Conservation (phyloP, 2,329 filamentous ascomycete species). For the Cadophora malorum region DNA sequence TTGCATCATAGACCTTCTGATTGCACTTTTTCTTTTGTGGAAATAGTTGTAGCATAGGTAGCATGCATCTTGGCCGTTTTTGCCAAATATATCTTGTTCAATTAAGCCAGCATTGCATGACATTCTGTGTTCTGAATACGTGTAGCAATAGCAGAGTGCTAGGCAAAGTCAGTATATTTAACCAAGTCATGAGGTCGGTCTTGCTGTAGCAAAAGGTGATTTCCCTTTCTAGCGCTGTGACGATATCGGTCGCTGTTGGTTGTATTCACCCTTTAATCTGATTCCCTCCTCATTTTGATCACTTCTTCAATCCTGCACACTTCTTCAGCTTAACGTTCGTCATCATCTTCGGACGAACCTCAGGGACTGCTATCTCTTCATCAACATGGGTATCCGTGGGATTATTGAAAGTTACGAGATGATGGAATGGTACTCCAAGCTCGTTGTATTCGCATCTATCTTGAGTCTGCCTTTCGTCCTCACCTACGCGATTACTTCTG, state of each 20-base stretch:
- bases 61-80: conserved; percentile 5
- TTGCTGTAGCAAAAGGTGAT: not conserved
- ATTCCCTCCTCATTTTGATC: not conserved
- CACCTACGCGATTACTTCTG: not conserved
- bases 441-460: not conserved
- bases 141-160: not conserved
- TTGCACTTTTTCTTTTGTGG: conserved; percentile 2
- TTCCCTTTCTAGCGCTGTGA: too few species aligned
- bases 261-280: not conserved
- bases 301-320: too few species aligned
- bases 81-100: not conserved
- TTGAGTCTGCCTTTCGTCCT: not conserved
- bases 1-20: conserved; percentile 18
- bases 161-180: not conserved
- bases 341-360: not conserved
- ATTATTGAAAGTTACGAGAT: not conserved
- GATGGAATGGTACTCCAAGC: not conserved
- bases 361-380: not conserved
- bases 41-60: conserved; percentile 8
- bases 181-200: not conserved
- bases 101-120: not conserved
- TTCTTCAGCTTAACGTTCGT: too few species aligned
- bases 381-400: not conserved
- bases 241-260: too few species aligned
- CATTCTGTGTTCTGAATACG: not conserved